These are phyloP conservation scores for Lentinula sp. DNA, from an alignment of 768 basidiomycete genomes.

Conservation along the genomic window DNA sequence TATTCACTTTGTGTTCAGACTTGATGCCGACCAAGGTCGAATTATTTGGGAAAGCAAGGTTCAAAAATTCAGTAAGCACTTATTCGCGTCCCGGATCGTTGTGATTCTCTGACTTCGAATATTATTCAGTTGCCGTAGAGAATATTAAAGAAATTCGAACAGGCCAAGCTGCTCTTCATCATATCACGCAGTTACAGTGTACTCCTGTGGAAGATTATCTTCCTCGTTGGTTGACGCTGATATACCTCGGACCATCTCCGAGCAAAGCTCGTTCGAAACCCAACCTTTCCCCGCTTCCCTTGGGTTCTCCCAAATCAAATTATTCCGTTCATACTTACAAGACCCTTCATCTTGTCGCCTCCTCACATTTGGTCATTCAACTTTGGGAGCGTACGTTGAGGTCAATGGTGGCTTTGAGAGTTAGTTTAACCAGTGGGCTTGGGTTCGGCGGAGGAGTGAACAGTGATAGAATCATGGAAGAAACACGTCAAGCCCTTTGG, in stretches of 20 bases:
- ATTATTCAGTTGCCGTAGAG: constrained; percentile 68
- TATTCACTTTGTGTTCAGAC: constrained; percentile 48
- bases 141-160: constrained; percentile 82
- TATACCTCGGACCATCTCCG: constrained; percentile 46
- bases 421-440: constrained; percentile 37
- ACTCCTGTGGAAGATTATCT: constrained; percentile 52
- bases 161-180: constrained; percentile 63
- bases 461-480: constrained; percentile 57
- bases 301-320: neutral
- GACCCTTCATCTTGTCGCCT: constrained; percentile 79
- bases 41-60: constrained; percentile 76
- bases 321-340: constrained; percentile 67
- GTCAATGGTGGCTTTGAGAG: neutral
- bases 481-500: constrained; percentile 69
- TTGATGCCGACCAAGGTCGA: constrained; percentile 78
- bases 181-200: constrained; percentile 64
- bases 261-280: neutral
- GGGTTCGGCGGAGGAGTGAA: constrained; percentile 64
- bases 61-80: constrained; percentile 43
- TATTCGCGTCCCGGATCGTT: neutral
- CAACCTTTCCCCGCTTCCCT: neutral
- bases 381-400: constrained; percentile 59
- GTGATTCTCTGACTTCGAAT: neutral
- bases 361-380: constrained; percentile 37
- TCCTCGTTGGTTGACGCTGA: constrained; percentile 72